Evolutionary conservation across 345 rosid species (phyloP).

Genomic region (Sapria himalayana): DNA sequence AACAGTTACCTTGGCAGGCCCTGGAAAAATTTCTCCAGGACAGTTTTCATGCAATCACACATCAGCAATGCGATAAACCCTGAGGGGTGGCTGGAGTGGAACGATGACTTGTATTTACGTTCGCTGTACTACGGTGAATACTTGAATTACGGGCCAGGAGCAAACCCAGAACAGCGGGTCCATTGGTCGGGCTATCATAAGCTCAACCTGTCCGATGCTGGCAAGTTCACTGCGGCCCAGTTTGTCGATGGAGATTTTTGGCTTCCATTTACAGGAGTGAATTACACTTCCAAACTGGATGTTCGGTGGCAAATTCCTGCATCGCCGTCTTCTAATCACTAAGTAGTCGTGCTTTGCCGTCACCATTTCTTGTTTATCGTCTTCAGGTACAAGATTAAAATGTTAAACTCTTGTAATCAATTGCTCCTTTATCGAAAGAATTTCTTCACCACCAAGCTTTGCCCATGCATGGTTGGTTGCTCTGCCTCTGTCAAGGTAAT

Average conservation of each 20-base stretch:
- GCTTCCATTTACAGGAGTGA: constrained; percentile 45
- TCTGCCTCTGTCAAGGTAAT: too few species aligned
- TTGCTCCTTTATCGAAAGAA: too few species aligned
- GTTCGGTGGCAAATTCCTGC: too few species aligned
- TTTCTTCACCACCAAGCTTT: too few species aligned
- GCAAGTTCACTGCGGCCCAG: constrained; percentile 31
- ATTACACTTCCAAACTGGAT: too few species aligned
- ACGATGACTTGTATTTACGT: constrained; percentile 24
- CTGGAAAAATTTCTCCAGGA: constrained; percentile 48
- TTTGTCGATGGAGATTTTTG: constrained; percentile 48
- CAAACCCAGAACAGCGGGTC: constrained; percentile 27
- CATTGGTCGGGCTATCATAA: constrained; percentile 51
- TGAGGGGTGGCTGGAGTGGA: constrained; percentile 51
- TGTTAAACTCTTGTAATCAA: too few species aligned
- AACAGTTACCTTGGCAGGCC: constrained; percentile 69
- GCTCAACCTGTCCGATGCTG: constrained; percentile 21
- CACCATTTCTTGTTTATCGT: too few species aligned
- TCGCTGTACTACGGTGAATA: constrained; percentile 53
- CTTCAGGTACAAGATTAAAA: too few species aligned
- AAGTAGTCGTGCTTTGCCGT: too few species aligned
- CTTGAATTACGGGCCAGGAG: constrained; percentile 40
- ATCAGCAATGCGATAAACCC: constrained; percentile 52
- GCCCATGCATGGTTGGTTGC: too few species aligned
- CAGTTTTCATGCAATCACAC: constrained; percentile 48
- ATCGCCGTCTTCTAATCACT: too few species aligned